These are phyloP conservation scores for Tylopilus rubrobrunneus DNA, from an alignment of 768 basidiomycete genomes.

Conservation along the genomic window DNA sequence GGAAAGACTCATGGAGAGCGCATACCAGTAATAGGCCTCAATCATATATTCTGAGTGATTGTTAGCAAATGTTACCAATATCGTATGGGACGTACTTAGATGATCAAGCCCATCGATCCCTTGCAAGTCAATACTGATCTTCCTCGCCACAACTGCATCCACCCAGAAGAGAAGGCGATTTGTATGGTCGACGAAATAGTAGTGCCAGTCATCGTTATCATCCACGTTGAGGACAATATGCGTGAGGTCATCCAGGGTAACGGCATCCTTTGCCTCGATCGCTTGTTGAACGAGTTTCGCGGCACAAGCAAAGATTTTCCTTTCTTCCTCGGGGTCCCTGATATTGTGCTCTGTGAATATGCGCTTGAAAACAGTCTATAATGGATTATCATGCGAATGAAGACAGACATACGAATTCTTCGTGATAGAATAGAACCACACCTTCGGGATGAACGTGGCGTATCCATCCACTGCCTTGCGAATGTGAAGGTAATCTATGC, in stretches of 20 bases:
- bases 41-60: no score
- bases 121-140: no score
- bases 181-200: slow-evolving; percentile 18
- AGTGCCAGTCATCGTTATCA: slow-evolving; percentile 1
- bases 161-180: no score
- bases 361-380: no score
- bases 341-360: slow-evolving; percentile 15
- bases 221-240: slow-evolving; percentile 14
- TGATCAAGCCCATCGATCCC: no score
- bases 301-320: slow-evolving; percentile 2
- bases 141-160: no score
- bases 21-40: no score
- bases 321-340: not conserved
- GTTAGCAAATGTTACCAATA: no score
- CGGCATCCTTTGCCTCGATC: not conserved
- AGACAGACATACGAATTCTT: slow-evolving; percentile 5
- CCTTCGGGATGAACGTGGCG: slow-evolving; percentile 15
- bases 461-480: slow-evolving; percentile 4
- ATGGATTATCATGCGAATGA: no score
- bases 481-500: not conserved
- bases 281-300: no score
- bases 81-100: no score
- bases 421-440: slow-evolving; percentile 10
- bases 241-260: slow-evolving; percentile 5
- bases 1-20: no score